phyloP scores from a whole-genome alignment of 176 grass and related monocot genomes.

The Oryza brachyantha region DNA sequence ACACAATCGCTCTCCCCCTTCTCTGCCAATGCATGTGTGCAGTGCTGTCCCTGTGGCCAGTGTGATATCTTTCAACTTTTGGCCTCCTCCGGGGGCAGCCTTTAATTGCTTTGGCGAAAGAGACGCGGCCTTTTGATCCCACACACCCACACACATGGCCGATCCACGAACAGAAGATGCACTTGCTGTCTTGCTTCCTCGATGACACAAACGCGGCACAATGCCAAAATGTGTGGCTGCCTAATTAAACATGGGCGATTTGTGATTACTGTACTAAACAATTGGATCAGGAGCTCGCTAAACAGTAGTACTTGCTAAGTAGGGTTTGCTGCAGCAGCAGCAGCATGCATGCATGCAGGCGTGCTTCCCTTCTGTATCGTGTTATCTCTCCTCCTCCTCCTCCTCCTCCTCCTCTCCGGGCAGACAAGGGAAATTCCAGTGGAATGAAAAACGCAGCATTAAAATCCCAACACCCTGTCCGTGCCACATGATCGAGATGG shows the following conservation, averaged over 20 bases:
- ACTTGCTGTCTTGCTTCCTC: neutral
- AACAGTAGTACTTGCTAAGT: neutral
- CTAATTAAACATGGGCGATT: neutral
- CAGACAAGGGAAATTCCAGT: constrained; percentile 41
- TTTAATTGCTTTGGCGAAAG: constrained; percentile 85
- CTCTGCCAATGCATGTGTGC: neutral
- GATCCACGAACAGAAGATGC: neutral
- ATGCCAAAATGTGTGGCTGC: neutral
- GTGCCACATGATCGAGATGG: constrained; percentile 11
- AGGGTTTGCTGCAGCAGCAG: constrained; percentile 8
- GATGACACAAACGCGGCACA: neutral
- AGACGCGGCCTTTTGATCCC: constrained; percentile 39
- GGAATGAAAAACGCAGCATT: constrained; percentile 21
- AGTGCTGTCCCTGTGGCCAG: constrained; percentile 9
- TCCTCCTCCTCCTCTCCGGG: neutral
- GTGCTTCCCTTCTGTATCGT: neutral
- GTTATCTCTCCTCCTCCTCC: neutral
- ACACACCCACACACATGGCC: constrained; percentile 37
- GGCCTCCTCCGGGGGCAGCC: constrained; percentile 21
- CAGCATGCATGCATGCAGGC: too few species aligned
- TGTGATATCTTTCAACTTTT: constrained; percentile 45
- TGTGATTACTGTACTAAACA: neutral
- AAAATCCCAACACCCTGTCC: constrained; percentile 16
- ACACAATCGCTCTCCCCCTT: neutral
- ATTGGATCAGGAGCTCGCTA: neutral